Base-by-base conservation (phyloP, 2,329 filamentous ascomycete genomes). In the Cyphellophora attinorum region DNA sequence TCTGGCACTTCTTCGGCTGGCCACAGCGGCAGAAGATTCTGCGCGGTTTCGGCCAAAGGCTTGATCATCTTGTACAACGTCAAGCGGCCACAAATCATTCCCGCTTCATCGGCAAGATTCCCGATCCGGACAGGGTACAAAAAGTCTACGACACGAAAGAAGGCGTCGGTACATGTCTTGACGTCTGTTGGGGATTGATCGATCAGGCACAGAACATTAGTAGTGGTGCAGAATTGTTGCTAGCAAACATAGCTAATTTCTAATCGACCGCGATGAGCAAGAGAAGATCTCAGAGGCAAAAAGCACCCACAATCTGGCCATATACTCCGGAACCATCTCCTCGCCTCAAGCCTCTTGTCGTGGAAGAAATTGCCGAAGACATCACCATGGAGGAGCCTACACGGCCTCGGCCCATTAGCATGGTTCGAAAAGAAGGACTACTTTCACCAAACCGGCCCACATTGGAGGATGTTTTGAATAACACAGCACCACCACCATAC, bases 401-500 rank as follows among this genome's bases (percentile, higher is more conserved):
- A 32, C 51, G 52, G 45, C 58, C 61, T 37, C 55, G 62, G 48
- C 63, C 64, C 28, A 53, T 60, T 38, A 66, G 61, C 52, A 49
- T 66, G 42, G 52, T 54, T 29, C 57, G 60, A 31, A 48, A 51
- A 40, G 57, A 60, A 42, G 52, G 52, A 31, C 56, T 56, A 34
- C 54, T 56, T 45, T 49, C 59, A 57, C 72, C 54, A 61, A 40
- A 68, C 48, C 67, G 76, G 51, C 89, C 85, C 28, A 81, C 85
- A 18, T 67, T 98, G 32, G 73, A 79, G 39, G 89, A 96, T 51
- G 93, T 98, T 17, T 73, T 98, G 29, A 74, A 83, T 45, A 91
- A 95, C 61, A 76, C 74, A 29, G 84, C 91, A 21, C 78, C 84
- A 6, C 79, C 85, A 27, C 91, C 91, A 47, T 96, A 85, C 72